phyloP scores from a whole-genome alignment of 2,329 filamentous ascomycete species.

The Colletotrichum tofieldiae region DNA sequence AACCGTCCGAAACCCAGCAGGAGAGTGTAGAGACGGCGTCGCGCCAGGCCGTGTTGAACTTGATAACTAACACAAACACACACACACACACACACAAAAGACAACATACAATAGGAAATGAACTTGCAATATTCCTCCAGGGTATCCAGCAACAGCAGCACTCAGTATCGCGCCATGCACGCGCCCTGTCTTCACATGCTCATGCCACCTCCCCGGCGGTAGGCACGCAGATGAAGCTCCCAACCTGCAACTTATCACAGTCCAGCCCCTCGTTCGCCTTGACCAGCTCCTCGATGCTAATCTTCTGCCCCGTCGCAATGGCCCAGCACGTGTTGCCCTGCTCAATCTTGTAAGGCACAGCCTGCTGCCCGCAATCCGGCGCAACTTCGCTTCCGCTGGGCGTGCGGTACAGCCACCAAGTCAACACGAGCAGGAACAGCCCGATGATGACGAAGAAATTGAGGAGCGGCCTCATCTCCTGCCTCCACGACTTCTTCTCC shows the following conservation, averaged over 20 bases:
- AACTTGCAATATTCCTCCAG: background rate
- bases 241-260: constrained; percentile 62
- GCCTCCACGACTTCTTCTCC: constrained; percentile 62
- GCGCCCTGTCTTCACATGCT: background rate
- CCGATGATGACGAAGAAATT: constrained; percentile 71
- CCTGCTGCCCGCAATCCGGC: constrained; percentile 37
- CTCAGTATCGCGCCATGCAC: background rate
- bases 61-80: background rate
- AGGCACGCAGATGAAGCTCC: constrained; percentile 63
- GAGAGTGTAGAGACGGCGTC: too few relatives aligned
- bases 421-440: constrained; percentile 65
- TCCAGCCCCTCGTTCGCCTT: constrained; percentile 61
- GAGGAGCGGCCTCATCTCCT: constrained; percentile 68
- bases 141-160: constrained; percentile 15
- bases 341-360: constrained; percentile 56
- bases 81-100: background rate
- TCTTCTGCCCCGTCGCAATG: constrained; percentile 60
- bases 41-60: background rate
- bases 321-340: constrained; percentile 69
- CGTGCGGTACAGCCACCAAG: constrained; percentile 62
- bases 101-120: background rate
- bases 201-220: constrained; percentile 23
- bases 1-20: background rate
- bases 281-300: constrained; percentile 63
- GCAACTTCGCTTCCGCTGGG: constrained; percentile 44